These are phyloP conservation scores for Russula abietina DNA, from an alignment of 768 basidiomycete species.

Conservation along the genomic window DNA sequence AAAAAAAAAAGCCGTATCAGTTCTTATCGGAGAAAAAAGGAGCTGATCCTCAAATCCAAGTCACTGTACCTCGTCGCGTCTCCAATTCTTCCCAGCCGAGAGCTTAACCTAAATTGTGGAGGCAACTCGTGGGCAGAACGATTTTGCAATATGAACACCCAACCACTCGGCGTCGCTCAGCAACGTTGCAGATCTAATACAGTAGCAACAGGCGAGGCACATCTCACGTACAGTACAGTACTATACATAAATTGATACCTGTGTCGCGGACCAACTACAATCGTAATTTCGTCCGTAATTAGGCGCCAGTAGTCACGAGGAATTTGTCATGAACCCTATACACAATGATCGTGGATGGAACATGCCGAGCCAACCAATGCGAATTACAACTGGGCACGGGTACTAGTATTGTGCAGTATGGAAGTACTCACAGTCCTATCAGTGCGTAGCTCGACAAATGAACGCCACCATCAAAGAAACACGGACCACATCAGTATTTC, in stretches of 20 bases:
- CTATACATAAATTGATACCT: neutral
- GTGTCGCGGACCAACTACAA: neutral
- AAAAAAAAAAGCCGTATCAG: neutral
- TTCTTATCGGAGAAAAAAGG: neutral
- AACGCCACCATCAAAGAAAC: constrained; percentile 20
- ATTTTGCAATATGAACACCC: neutral
- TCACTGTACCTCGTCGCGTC: neutral
- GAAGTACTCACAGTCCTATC: neutral
- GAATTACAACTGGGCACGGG: neutral
- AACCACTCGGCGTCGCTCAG: neutral
- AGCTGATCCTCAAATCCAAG: neutral
- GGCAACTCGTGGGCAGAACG: neutral
- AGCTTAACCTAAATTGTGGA: constrained; percentile 12
- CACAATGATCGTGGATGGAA: constrained; percentile 1
- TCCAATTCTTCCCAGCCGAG: neutral
- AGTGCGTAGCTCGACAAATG: neutral
- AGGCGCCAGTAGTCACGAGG: neutral
- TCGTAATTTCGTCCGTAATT: neutral
- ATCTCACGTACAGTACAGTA: neutral
- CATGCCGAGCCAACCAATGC: neutral
- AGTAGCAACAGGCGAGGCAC: neutral
- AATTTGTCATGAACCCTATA: constrained; percentile 2
- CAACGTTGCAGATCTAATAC: neutral
- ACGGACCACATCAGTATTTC: neutral
- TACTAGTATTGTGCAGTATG: too few species aligned